Evolutionary conservation across 2,329 filamentous ascomycete genomes (phyloP).

Genomic region (Exophiala aquamarina): DNA sequence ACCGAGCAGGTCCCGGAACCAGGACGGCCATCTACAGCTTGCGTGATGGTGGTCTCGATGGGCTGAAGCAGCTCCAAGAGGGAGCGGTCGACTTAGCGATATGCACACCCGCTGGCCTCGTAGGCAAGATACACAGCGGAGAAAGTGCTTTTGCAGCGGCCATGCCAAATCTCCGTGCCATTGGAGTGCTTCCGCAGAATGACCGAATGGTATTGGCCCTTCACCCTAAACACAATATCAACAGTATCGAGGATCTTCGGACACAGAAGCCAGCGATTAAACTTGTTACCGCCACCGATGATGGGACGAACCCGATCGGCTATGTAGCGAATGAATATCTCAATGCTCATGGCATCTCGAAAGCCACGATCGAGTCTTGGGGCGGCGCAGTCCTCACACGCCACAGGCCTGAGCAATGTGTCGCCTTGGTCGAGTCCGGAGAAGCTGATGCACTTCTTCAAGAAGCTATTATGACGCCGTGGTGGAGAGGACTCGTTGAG

Average conservation of each 20-base stretch:
- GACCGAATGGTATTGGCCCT: conserved; percentile 17
- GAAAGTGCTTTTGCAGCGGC: conserved; percentile 4
- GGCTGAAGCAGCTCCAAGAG: conserved; percentile 8
- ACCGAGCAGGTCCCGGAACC: conserved; percentile 12
- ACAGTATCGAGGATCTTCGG: conserved; percentile 10
- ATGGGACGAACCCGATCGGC: conserved; percentile 17
- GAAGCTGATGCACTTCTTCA: conserved; percentile 15
- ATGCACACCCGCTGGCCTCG: conserved; percentile 8
- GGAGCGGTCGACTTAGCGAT: conserved; percentile 11
- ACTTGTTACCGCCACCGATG: conserved; percentile 9
- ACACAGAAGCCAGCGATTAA: conserved; percentile 7
- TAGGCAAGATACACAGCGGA: conserved; percentile 6
- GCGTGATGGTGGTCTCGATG: conserved; percentile 14
- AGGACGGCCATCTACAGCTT: conserved; percentile 11
- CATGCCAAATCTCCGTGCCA: conserved; percentile 14
- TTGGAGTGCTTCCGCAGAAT: conserved; percentile 13
- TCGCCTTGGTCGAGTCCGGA: conserved; percentile 13
- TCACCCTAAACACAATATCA: conserved; percentile 10
- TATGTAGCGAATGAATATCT: conserved; percentile 14
- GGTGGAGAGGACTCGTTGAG: conserved; percentile 16
- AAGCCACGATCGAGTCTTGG: conserved; percentile 11
- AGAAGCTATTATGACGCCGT: conserved; percentile 18
- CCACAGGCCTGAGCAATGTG: conserved; percentile 14
- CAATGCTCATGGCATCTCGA: conserved; percentile 13
- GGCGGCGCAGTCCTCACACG: conserved; percentile 7